Percentiles rank a stretch among this genome's conserved stretches.
phyloP scores from a whole-genome alignment of 352 stramenopile species.

The Pythium aristosporum region DNA sequence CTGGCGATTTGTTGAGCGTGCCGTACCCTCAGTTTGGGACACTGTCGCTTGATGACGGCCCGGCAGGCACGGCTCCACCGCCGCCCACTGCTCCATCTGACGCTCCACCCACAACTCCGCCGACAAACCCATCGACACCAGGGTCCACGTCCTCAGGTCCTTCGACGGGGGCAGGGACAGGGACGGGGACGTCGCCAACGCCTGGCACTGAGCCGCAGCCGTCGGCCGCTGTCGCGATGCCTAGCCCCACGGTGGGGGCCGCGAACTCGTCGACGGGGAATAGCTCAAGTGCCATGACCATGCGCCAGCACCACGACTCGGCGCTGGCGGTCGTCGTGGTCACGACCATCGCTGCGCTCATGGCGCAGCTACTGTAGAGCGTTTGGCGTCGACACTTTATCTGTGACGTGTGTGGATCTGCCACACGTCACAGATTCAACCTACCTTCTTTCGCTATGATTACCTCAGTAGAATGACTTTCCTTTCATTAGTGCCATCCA shows the following conservation, averaged over 20 bases:
- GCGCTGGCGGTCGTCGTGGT: neutral
- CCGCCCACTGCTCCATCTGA: no score
- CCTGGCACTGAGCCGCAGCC: conserved; percentile 1
- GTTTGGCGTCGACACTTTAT: neutral
- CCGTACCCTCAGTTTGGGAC: conserved; percentile 7
- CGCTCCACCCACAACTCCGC: no score
- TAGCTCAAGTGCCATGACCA: neutral
- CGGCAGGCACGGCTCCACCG: neutral
- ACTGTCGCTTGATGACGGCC: neutral
- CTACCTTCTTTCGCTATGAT: neutral
- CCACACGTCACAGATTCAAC: conserved; percentile 3
- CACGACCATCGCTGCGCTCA: conserved; percentile 1
- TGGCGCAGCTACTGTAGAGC: conserved; percentile 7
- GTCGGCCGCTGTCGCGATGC: neutral
- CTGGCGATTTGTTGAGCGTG: conserved; percentile 1
- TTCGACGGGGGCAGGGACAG: neutral
- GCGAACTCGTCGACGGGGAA: conserved; percentile 5
- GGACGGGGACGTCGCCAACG: neutral
- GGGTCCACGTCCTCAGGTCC: neutral
- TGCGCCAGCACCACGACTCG: neutral
- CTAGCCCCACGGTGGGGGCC: neutral
- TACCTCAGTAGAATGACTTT: conserved; percentile 1
- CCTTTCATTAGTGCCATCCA: neutral
- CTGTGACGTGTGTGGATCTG: conserved; percentile 8
- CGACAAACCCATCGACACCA: no score